Conservation (phyloP, 345 rosid genomes). For the Corchorus capsularis region DNA sequence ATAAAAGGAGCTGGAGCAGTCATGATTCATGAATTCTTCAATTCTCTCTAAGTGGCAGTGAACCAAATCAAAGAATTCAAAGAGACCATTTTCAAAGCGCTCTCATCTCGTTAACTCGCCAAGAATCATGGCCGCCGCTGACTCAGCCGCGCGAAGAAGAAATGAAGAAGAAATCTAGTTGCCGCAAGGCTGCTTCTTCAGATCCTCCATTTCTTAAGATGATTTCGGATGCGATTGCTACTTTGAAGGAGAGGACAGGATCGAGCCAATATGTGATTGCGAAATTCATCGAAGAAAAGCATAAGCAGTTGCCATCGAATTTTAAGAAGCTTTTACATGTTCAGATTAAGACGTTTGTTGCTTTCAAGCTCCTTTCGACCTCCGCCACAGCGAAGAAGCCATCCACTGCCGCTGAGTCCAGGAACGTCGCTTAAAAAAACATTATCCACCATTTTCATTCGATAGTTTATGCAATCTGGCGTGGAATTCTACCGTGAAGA, state of each 20-base stretch:
- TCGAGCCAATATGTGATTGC: slow-evolving; percentile 73
- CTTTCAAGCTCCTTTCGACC: slow-evolving; percentile 50
- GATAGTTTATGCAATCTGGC: no score
- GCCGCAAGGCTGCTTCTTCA: slow-evolving; percentile 28
- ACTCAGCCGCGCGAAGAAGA: slow-evolving; percentile 20
- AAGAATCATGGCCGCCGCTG: slow-evolving; percentile 11
- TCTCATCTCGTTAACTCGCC: not conserved
- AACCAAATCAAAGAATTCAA: no score
- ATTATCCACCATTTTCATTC: no score
- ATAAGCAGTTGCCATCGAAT: slow-evolving; percentile 47
- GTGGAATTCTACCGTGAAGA: no score
- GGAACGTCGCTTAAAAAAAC: no score
- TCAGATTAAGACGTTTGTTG: slow-evolving; percentile 54
- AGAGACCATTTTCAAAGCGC: not conserved
- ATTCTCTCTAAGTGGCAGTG: no score
- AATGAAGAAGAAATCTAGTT: slow-evolving; percentile 36
- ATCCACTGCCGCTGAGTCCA: slow-evolving; percentile 1
- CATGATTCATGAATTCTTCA: no score
- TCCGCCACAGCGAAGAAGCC: slow-evolving; percentile 19
- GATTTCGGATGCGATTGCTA: slow-evolving; percentile 55
- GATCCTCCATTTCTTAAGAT: slow-evolving; percentile 68
- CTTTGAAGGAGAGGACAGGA: slow-evolving; percentile 63
- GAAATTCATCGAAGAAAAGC: slow-evolving; percentile 60
- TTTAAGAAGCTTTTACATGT: slow-evolving; percentile 53
- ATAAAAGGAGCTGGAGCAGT: no score